These are phyloP conservation scores for Posidonia australis DNA, from an alignment of 106 monocot genomes.

Conservation along the genomic window DNA sequence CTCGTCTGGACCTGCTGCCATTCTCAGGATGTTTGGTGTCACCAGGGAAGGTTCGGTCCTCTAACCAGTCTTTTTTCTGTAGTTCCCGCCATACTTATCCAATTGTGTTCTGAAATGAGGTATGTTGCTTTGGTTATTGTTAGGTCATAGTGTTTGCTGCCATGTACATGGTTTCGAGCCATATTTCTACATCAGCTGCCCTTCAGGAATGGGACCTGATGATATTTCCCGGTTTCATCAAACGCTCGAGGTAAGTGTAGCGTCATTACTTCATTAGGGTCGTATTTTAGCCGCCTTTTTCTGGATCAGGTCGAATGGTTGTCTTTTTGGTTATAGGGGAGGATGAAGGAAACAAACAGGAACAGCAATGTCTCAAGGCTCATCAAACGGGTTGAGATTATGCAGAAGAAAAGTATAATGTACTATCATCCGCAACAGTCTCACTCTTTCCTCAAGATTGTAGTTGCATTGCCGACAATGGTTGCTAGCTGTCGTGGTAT, in stretches of 20 bases:
- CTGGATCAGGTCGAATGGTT: not conserved
- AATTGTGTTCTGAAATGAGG: not conserved
- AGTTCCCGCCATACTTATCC: not conserved
- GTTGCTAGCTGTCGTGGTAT: constrained; percentile 95
- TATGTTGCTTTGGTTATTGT: constrained; percentile 10
- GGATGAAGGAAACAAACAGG: constrained; percentile 90
- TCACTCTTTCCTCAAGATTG: constrained; percentile 82
- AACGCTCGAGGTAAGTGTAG: constrained; percentile 52
- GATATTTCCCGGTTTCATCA: constrained; percentile 78
- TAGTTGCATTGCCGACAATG: constrained; percentile 93
- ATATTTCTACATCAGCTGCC: constrained; percentile 89
- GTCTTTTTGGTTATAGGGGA: constrained; percentile 29
- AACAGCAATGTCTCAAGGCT: constrained; percentile 78
- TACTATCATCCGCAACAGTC: constrained; percentile 66
- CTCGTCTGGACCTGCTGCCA: constrained; percentile 71
- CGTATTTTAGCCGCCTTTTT: not conserved
- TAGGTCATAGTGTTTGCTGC: constrained; percentile 96
- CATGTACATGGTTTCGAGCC: constrained; percentile 96
- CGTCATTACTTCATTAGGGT: not conserved
- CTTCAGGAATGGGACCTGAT: constrained; percentile 79
- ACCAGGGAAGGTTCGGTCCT: constrained; percentile 65
- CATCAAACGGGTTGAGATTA: constrained; percentile 58
- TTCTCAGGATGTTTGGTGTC: constrained; percentile 92
- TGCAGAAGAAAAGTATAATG: constrained; percentile 97
- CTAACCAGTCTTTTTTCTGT: not conserved